Evolutionary conservation across 2,329 filamentous ascomycete species (phyloP).

Genomic region (Colletotrichum falcatum): DNA sequence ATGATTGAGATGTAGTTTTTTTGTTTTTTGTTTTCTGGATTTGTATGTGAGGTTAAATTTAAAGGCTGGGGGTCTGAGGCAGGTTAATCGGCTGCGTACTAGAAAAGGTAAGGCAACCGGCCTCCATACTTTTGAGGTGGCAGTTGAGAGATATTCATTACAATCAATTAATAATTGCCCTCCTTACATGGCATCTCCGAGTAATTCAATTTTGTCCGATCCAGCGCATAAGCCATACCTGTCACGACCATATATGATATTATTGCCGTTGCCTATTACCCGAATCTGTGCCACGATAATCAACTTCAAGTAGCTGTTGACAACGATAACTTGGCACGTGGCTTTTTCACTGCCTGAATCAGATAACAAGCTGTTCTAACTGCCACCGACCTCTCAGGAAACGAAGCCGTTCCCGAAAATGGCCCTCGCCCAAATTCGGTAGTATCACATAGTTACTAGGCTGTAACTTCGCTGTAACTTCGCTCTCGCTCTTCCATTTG

Average conservation of each 20-base stretch:
- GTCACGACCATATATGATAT: too few species aligned
- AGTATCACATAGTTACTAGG: too few species aligned
- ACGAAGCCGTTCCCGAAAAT: too few species aligned
- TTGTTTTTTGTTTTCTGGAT: neutral
- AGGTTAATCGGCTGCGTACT: slow-evolving; percentile 10
- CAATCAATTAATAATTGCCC: slow-evolving; percentile 1
- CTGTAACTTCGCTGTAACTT: too few species aligned
- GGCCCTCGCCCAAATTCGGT: too few species aligned
- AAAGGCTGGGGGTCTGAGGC: neutral
- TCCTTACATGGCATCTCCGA: neutral
- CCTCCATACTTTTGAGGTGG: neutral
- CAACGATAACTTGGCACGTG: too few species aligned
- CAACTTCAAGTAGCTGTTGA: too few species aligned
- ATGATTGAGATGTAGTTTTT: neutral
- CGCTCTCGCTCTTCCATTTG: too few species aligned
- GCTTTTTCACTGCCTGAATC: too few species aligned
- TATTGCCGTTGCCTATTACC: neutral
- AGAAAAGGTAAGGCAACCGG: slow-evolving; percentile 18
- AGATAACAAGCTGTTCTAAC: too few species aligned
- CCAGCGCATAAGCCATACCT: neutral
- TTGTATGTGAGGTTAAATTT: neutral
- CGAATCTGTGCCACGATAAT: too few species aligned
- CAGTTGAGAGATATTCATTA: slow-evolving; percentile 18
- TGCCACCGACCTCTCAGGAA: too few species aligned
- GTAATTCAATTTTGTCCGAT: neutral